Conservation (phyloP, 257 asterid species). For the Lantana camara region DNA sequence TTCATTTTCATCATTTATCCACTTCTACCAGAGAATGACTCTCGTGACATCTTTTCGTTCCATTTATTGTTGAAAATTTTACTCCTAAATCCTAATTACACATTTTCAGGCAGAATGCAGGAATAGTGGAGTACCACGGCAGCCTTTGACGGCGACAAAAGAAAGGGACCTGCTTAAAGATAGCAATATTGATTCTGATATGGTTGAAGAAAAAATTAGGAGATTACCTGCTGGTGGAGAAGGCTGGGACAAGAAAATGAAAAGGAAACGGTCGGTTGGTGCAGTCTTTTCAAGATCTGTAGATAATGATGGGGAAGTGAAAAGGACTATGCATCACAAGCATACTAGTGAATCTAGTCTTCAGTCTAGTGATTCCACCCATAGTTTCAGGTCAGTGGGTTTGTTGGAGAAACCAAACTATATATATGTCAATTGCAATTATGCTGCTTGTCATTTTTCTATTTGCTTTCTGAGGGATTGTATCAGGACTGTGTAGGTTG, state of each 20-base stretch:
- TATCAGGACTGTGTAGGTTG: constrained; percentile 4
- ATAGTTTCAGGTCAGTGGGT: constrained; percentile 64
- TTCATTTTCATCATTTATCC: not conserved
- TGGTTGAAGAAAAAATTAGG: constrained; percentile 75
- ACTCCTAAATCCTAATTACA: constrained; percentile 16
- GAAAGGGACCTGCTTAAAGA: constrained; percentile 72
- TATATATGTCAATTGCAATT: no score
- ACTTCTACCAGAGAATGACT: constrained; percentile 2
- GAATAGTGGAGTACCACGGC: constrained; percentile 63
- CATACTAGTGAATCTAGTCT: constrained; percentile 63
- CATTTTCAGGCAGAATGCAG: constrained; percentile 69
- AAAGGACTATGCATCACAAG: constrained; percentile 66
- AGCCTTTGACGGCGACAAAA: constrained; percentile 52
- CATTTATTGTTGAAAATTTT: constrained; percentile 17
- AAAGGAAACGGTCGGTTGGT: constrained; percentile 91
- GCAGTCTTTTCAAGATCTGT: constrained; percentile 61
- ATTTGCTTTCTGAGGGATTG: not conserved
- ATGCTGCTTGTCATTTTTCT: not conserved
- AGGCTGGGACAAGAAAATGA: constrained; percentile 95
- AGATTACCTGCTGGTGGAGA: constrained; percentile 88
- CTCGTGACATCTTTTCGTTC: constrained; percentile 18
- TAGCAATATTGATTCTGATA: constrained; percentile 53
- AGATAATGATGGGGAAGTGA: constrained; percentile 71
- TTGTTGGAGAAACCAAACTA: not conserved
- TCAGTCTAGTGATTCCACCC: constrained; percentile 63